A percentile compares a stretch with the other conserved stretches of the same genome.
Conservation (phyloP, 2,329 filamentous ascomycete species). For the Zasmidium angulare region DNA sequence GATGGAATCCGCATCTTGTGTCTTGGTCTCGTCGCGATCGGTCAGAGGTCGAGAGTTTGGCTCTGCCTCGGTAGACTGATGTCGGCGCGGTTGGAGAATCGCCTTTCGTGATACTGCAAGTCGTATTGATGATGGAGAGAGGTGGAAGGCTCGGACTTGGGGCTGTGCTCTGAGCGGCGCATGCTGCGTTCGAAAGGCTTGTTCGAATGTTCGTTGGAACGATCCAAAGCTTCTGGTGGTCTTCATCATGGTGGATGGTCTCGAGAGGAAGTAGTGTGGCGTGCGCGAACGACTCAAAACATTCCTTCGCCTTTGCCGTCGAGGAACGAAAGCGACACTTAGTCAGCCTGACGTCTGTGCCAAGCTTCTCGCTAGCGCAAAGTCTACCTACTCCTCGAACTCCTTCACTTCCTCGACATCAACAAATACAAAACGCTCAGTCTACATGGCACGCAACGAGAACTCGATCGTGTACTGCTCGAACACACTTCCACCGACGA, state of each 20-base stretch:
- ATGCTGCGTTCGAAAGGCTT: constrained; percentile 38
- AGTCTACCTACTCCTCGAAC: too few species aligned
- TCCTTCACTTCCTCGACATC: too few species aligned
- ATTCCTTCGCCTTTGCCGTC: too few species aligned
- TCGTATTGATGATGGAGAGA: constrained; percentile 11
- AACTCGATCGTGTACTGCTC: too few species aligned
- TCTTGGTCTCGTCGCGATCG: constrained; percentile 25
- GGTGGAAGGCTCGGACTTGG: constrained; percentile 16
- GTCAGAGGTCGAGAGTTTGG: constrained; percentile 27
- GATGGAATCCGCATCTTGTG: constrained; percentile 31
- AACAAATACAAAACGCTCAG: too few species aligned
- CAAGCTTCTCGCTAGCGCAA: neutral
- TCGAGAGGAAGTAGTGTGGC: neutral
- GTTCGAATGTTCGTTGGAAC: constrained; percentile 27
- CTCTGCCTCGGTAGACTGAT: constrained; percentile 10
- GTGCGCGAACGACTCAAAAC: too few species aligned
- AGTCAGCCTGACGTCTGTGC: neutral
- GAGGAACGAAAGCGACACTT: neutral
- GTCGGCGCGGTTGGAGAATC: constrained; percentile 12
- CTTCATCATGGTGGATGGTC: constrained; percentile 1
- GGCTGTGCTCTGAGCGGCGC: constrained; percentile 10
- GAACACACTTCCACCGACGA: too few species aligned
- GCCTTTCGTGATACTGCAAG: constrained; percentile 2
- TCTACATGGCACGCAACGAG: too few species aligned
- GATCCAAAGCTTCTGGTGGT: constrained; percentile 34